Conservation (phyloP, 1,139 yeast genomes). For the Meyerozyma carpophila region DNA sequence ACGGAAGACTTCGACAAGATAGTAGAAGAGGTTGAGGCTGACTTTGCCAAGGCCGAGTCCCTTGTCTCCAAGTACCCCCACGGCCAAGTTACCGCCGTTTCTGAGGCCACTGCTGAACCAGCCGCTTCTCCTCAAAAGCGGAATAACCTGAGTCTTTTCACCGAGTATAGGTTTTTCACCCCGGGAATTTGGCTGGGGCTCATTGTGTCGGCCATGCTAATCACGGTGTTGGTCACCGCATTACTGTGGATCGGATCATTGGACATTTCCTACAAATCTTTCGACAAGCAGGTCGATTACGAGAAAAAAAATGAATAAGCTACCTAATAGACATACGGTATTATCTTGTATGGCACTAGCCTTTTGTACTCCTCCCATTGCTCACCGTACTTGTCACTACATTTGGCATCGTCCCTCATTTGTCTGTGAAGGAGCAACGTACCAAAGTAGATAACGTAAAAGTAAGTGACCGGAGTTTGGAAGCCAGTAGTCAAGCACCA, state of each 20-base stretch:
- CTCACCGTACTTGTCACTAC: constrained; percentile 78
- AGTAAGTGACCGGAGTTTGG: constrained; percentile 77
- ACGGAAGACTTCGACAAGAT: constrained; percentile 9
- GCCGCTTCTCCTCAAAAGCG: constrained; percentile 1
- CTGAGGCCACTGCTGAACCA: constrained; percentile 8
- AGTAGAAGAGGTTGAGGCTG: constrained; percentile 29
- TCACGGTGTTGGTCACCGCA: constrained; percentile 48
- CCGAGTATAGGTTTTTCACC: constrained; percentile 39
- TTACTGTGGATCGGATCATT: constrained; percentile 56
- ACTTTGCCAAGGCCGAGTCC: constrained; percentile 29
- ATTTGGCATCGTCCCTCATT: constrained; percentile 84
- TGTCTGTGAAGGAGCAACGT: constrained; percentile 82
- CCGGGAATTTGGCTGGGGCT: constrained; percentile 65
- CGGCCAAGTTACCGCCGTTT: constrained; percentile 18
- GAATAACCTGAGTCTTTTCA: constrained; percentile 24
- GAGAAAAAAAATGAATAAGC: constrained; percentile 55
- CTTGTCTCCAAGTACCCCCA: constrained; percentile 25
- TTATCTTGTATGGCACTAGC: constrained; percentile 80
- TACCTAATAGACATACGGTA: constrained; percentile 76
- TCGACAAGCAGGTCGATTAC: constrained; percentile 61
- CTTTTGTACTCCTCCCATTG: constrained; percentile 80
- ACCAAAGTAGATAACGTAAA: constrained; percentile 80
- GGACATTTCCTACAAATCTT: constrained; percentile 66
- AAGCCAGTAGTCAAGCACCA: constrained; percentile 94
- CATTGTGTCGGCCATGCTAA: constrained; percentile 50